phyloP scores from a whole-genome alignment of 2,329 filamentous ascomycete species.

The Arthrobotrys megalospora region DNA sequence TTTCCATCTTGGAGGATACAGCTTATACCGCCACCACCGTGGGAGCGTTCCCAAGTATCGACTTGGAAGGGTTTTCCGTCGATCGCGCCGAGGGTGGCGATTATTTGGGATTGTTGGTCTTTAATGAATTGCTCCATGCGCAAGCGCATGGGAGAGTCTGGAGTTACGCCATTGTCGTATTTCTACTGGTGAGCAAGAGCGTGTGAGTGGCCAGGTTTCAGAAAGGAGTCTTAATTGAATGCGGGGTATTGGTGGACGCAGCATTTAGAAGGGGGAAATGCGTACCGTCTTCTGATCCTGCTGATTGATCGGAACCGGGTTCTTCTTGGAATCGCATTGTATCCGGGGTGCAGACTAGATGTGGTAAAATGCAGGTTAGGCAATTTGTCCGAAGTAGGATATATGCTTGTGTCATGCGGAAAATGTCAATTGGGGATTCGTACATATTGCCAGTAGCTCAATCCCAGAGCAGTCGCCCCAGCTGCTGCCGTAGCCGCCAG shows the following conservation, averaged over 20 bases:
- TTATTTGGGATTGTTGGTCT: conserved; percentile 89
- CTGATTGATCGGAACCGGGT: conserved; percentile 45
- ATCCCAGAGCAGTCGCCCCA: conserved; percentile 43
- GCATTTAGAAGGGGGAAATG: conserved; percentile 25
- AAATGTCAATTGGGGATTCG: neutral
- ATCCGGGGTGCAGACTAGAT: conserved; percentile 34
- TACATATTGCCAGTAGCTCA: conserved; percentile 56
- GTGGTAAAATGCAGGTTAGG: neutral
- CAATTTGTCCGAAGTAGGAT: neutral
- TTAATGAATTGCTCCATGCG: conserved; percentile 98
- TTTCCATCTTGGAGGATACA: conserved; percentile 96
- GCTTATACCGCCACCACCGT: conserved; percentile 92
- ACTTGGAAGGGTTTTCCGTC: conserved; percentile 86
- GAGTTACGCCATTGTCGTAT: conserved; percentile 80
- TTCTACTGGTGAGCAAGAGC: conserved; percentile 70
- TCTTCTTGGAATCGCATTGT: conserved; percentile 60
- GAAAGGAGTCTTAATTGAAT: conserved; percentile 63
- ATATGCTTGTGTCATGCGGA: conserved; percentile 12
- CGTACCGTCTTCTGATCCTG: conserved; percentile 57
- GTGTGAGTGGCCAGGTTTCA: conserved; percentile 58
- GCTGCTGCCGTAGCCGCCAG: conserved; percentile 31
- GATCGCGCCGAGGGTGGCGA: conserved; percentile 83
- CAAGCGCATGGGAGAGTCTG: conserved; percentile 91
- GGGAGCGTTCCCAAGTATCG: conserved; percentile 83
- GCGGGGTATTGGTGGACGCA: conserved; percentile 60